phyloP scores from a whole-genome alignment of 2,329 filamentous ascomycete genomes.

The Penicillium corylophilum region DNA sequence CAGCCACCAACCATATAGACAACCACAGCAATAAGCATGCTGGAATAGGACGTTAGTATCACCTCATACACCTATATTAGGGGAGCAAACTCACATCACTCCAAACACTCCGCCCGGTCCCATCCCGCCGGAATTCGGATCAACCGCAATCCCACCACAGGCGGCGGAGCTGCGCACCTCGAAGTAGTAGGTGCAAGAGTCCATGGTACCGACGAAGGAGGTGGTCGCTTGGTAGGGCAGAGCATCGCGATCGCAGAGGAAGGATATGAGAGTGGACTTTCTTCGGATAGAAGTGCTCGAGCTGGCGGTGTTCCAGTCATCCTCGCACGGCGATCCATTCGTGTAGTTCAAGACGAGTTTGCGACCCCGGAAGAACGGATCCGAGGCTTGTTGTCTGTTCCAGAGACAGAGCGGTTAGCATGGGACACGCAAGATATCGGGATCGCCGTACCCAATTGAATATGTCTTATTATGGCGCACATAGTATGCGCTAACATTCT shows the following conservation, averaged over 20 bases:
- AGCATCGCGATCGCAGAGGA: conserved; percentile 86
- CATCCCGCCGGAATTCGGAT: conserved; percentile 56
- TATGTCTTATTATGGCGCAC: conserved; percentile 43
- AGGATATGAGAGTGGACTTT: conserved; percentile 86
- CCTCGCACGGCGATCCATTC: conserved; percentile 68
- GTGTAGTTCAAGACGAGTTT: conserved; percentile 75
- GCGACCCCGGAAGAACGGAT: conserved; percentile 50
- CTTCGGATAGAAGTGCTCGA: conserved; percentile 25
- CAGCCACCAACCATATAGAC: conserved; percentile 91
- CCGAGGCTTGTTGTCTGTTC: conserved; percentile 44
- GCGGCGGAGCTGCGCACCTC: conserved; percentile 83
- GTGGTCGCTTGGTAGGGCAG: conserved; percentile 65
- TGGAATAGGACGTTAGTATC: conserved; percentile 27
- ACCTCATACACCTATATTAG: neutral
- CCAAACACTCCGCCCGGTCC: conserved; percentile 78
- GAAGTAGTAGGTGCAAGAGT: conserved; percentile 95
- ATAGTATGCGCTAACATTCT: conserved; percentile 53
- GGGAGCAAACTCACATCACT: conserved; percentile 67
- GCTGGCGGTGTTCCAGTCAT: conserved; percentile 27
- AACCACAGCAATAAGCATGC: conserved; percentile 67
- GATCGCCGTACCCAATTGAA: conserved; percentile 45
- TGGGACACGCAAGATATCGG: neutral
- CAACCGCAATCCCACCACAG: conserved; percentile 68
- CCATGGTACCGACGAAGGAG: conserved; percentile 83
- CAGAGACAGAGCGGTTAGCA: conserved; percentile 4